Evolutionary conservation across 176 grass and related monocot genomes (phyloP).

Genomic region (Chloris gayana): DNA sequence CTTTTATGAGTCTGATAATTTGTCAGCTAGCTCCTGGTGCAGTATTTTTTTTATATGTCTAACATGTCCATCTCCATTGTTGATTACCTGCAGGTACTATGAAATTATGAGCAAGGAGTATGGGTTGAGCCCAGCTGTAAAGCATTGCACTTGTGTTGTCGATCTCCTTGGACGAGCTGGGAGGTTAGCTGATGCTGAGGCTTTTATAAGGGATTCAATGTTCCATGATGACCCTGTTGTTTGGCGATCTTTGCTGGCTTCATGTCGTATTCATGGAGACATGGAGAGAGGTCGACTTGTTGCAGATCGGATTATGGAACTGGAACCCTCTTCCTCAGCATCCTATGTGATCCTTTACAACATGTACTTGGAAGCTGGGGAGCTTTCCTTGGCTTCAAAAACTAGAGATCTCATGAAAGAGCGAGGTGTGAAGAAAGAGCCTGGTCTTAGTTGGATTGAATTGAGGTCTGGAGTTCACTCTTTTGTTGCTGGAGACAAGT

Average conservation of each 20-base stretch:
- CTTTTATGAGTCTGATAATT: not conserved
- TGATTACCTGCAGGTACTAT: constrained; percentile 52
- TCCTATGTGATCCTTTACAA: constrained; percentile 73
- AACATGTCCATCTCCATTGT: constrained; percentile 9
- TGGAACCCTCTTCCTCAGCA: constrained; percentile 57
- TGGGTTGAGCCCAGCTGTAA: constrained; percentile 53
- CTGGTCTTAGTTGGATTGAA: constrained; percentile 74
- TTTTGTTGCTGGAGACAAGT: constrained; percentile 65
- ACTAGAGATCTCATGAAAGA: constrained; percentile 73
- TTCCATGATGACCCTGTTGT: constrained; percentile 53
- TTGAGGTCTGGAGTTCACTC: constrained; percentile 59
- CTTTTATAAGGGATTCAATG: constrained; percentile 50
- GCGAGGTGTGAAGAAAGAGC: constrained; percentile 75
- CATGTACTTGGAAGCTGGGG: constrained; percentile 63
- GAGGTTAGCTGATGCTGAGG: constrained; percentile 70
- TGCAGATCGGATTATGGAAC: constrained; percentile 54
- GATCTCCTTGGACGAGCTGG: constrained; percentile 72
- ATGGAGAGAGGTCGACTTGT: constrained; percentile 52
- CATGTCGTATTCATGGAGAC: constrained; percentile 70
- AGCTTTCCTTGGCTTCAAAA: constrained; percentile 51
- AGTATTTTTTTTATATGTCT: not conserved
- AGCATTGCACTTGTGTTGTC: constrained; percentile 75
- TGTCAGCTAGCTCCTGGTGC: not conserved
- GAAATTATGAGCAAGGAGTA: constrained; percentile 62
- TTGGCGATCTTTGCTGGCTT: constrained; percentile 66